Percentiles rank a stretch among this genome's conserved stretches.
Conservation (phyloP, 2,329 filamentous ascomycete species). For the Arthrobotrys conoides region DNA sequence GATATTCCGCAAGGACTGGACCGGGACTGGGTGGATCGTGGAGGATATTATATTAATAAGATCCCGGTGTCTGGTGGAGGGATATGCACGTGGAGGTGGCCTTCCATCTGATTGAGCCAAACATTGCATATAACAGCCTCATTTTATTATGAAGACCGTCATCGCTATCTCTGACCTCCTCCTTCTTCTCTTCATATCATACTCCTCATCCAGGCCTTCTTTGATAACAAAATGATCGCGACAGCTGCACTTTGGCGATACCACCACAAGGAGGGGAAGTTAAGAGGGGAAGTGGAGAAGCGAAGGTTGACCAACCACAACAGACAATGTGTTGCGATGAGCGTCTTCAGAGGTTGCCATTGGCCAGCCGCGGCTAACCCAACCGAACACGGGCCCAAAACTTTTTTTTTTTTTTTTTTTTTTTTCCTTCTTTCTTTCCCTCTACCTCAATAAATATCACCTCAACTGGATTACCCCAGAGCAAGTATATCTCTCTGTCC, state of each 20-base stretch:
- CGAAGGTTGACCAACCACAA: constrained; percentile 9
- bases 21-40: neutral
- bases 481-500: constrained; percentile 25
- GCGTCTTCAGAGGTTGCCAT: constrained; percentile 22
- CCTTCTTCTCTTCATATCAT: neutral
- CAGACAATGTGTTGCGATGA: constrained; percentile 50
- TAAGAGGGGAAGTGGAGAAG: constrained; percentile 1
- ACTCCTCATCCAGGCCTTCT: constrained; percentile 4
- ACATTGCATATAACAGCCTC: constrained; percentile 22
- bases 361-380: constrained; percentile 24
- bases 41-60: constrained; percentile 1
- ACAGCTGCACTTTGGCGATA: constrained; percentile 16
- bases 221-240: constrained; percentile 19
- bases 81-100: constrained; percentile 39
- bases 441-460: constrained; percentile 16
- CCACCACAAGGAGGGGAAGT: constrained; percentile 11
- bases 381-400: constrained; percentile 34
- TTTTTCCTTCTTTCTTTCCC: no score
- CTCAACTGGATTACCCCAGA: constrained; percentile 17
- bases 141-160: constrained; percentile 9
- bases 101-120: constrained; percentile 34
- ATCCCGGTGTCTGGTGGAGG: constrained; percentile 26
- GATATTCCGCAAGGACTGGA: constrained; percentile 2
- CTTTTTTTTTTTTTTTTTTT: constrained; percentile 25
- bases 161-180: neutral